Base-by-base conservation (phyloP, 2,329 filamentous ascomycete genomes). In the Pseudocercospora pini-densiflorae region DNA sequence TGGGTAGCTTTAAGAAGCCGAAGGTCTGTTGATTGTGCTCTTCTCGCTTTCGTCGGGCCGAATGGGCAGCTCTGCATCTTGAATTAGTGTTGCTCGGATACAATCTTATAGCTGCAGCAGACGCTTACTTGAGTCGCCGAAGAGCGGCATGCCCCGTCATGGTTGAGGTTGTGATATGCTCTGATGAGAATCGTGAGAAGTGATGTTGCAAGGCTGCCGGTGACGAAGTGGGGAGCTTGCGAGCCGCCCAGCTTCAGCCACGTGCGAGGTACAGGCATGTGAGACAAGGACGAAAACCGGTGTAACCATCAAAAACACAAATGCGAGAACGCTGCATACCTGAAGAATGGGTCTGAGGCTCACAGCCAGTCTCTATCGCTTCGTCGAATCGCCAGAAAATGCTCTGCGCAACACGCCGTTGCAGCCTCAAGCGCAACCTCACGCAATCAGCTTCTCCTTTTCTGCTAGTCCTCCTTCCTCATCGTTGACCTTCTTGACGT, bases 401-500 rank as follows among this genome's bases (percentile, higher is more conserved):
- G 33, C 33, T 36, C 33, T 36, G 2, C 33, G 33, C 33, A 14
- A 7, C 33, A 36, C 33, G 33, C 33, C 7, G 33, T 36, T 36
- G 33, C 12, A 14, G 33, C 6, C 33, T 40, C 40, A 43, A 49
- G 36, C n/a, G 2, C 29, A 24, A 23, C 10, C 31, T 29, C 31
- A 47, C 27, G 27, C 55, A 19, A 53, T 47, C 55, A 63, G 24
- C 55, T 58, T 58, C 19, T 58, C 55, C 33, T 43, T 58, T 33
- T 58, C 55, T 40, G 55, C 55, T 6, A 58, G 31, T 14, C 55
- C 55, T 10, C 55, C 55, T 27, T 58, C 55, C 19, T 58, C 43
- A 40, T 61, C 54, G 40, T 47, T 47, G 29, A 63, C 66, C 43
- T 67, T 72, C 65, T 71, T 72, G 63, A 72, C 70, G 51, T 70